Base-by-base conservation (phyloP, 2,329 filamentous ascomycete genomes). In the Penicillium expansum region DNA sequence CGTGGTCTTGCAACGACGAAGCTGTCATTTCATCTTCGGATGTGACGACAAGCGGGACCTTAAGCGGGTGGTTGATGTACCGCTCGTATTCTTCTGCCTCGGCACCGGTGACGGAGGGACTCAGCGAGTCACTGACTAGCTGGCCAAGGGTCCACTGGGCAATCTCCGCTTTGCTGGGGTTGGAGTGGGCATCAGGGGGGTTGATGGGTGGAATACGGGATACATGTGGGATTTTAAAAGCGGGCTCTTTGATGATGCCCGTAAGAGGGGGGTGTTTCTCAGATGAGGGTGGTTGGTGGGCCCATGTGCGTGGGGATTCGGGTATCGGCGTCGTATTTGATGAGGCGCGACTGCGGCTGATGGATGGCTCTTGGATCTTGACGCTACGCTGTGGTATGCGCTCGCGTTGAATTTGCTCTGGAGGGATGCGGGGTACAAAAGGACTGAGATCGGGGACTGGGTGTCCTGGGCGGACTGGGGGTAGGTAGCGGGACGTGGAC, bases 91-190 rank as follows among this genome's bases (percentile, higher is more conserved):
- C 94, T 45, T 89, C 86, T 24, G 86, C 85, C 76, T 97, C 93
- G 38, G 85, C 82, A 8, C 82, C 76, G 8, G 84, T 89, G 37
- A 99, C 90, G 0, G 86, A 87, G 1, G 94, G 94, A 63, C 96
- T 89, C 43, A 97, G 82, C 5, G 91, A 94, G 71, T 92, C 89
- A 52, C 87, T 83, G 43, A 97, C 89, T 48, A 96, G 88, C 69
- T 95, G 89, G 18, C 88, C 88, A 47, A 97, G 88, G 0, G 91
- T 95, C 88, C 90, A 92, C 71, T 96, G 91, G 14, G 91, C 89
- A 29, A 76, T 72, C 55, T 89, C 88, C 37, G 89, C 89, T 29
- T 87, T 85, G 75, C 95, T 95, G 67, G 95, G 89, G 4, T 87
- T 80, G 0, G 85, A 85, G 42, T 81, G 77, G 63, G 87, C 86